Evolutionary conservation across 2,329 filamentous ascomycete species (phyloP).

Genomic region (Apiospora kogelbergensis): DNA sequence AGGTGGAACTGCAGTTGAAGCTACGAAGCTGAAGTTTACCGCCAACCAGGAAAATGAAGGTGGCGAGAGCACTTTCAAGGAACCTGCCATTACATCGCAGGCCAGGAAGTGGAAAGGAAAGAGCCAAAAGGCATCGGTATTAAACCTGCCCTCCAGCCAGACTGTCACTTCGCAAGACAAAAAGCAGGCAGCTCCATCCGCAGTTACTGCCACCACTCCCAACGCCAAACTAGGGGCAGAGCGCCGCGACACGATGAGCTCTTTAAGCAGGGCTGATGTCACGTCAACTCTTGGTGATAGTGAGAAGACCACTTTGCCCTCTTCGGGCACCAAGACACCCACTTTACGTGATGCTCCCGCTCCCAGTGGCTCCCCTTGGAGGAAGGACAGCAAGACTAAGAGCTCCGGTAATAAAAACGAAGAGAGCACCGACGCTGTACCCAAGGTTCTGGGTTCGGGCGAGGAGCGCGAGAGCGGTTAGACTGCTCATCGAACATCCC

Average conservation of each 20-base stretch:
- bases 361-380: neutral
- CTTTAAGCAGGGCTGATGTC: neutral
- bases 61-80: neutral
- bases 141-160: neutral
- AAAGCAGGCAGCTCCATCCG: neutral
- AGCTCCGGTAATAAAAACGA: neutral
- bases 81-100: neutral
- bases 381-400: neutral
- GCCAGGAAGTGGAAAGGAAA: neutral
- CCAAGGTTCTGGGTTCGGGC: slow-evolving; percentile 2
- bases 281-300: neutral
- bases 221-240: neutral
- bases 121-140: neutral
- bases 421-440: neutral
- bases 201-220: neutral
- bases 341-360: neutral
- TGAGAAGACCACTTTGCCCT: neutral
- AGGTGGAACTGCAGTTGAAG: neutral
- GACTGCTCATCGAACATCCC: neutral
- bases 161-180: neutral
- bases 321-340: neutral
- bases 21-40: neutral
- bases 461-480: slow-evolving; percentile 14
- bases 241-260: neutral
- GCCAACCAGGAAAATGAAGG: neutral